These are phyloP conservation scores for Trebouxia sp. DNA, from an alignment of 139 green algal genomes.

Conservation along the genomic window DNA sequence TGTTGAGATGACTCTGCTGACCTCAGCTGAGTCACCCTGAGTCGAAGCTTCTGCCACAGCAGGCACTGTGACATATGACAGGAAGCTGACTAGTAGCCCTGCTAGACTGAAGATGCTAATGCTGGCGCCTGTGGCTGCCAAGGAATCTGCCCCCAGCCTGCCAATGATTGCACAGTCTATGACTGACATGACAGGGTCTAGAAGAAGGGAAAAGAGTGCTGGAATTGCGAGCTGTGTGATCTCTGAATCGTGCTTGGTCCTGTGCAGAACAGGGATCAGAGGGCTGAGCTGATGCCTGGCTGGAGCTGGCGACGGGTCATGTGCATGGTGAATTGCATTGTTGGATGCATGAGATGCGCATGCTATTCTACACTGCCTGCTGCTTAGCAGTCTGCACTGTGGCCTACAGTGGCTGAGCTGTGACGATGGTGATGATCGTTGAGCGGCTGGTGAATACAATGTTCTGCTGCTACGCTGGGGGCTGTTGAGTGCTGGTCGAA, in stretches of 20 bases:
- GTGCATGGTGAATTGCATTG: neutral
- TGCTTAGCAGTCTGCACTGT: too few species aligned
- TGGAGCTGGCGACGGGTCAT: neutral
- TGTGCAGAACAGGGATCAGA: neutral
- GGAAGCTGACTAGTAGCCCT: conserved; percentile 10
- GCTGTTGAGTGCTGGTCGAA: too few species aligned
- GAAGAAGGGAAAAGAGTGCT: conserved; percentile 9
- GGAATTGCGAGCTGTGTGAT: neutral
- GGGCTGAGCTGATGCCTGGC: neutral
- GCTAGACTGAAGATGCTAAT: conserved; percentile 21
- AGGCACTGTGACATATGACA: conserved; percentile 23
- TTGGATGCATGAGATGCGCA: neutral
- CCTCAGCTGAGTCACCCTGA: neutral
- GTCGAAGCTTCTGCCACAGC: neutral
- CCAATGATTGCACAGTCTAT: conserved; percentile 5
- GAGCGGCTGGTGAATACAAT: too few species aligned
- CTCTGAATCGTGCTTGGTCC: conserved; percentile 1
- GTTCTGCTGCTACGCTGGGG: too few species aligned
- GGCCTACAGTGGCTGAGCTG: too few species aligned
- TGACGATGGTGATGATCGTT: too few species aligned
- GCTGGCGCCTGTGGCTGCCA: conserved; percentile 18
- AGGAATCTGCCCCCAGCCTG: neutral
- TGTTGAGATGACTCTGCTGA: conserved; percentile 13
- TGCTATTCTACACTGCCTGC: neutral
- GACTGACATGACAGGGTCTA: conserved; percentile 15